Evolutionary conservation across 441 rosid species (phyloP).

Genomic region (Croton setiger): DNA sequence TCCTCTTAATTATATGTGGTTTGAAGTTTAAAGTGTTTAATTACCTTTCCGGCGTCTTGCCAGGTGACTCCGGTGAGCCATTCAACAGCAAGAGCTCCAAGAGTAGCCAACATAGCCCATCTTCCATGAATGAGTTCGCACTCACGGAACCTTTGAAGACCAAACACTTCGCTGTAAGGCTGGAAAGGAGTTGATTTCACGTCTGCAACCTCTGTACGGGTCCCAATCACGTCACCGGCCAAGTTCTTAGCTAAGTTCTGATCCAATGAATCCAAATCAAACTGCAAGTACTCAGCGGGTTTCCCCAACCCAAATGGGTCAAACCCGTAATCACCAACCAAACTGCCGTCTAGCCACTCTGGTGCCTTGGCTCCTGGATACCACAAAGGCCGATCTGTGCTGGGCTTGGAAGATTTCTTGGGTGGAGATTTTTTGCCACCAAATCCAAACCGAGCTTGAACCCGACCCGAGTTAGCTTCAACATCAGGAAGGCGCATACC

Average conservation of each 20-base stretch:
- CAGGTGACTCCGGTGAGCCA: constrained; percentile 90
- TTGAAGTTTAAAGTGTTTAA: too few relatives aligned
- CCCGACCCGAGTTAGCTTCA: constrained; percentile 45
- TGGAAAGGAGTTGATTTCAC: constrained; percentile 82
- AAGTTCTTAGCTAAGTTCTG: constrained; percentile 80
- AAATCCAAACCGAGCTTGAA: constrained; percentile 74
- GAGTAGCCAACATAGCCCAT: constrained; percentile 97
- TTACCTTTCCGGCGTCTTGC: constrained; percentile 99
- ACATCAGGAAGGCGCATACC: constrained; percentile 62
- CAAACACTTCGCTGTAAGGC: constrained; percentile 90
- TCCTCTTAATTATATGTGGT: too few relatives aligned
- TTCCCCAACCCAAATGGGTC: constrained; percentile 91
- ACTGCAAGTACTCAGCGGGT: constrained; percentile 90
- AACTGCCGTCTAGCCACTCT: constrained; percentile 77
- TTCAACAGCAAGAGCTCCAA: constrained; percentile 82
- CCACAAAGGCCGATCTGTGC: constrained; percentile 73
- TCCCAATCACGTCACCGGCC: constrained; percentile 80
- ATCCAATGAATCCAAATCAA: constrained; percentile 78
- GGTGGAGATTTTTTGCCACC: constrained; percentile 48
- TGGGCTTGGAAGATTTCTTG: constrained; percentile 43
- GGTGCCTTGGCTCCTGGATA: constrained; percentile 86
- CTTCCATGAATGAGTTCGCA: constrained; percentile 94
- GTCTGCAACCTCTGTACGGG: constrained; percentile 53
- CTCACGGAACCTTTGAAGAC: constrained; percentile 84
- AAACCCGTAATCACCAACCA: constrained; percentile 85